These are phyloP conservation scores for Tolypocladium inflatum DNA, from an alignment of 2,329 filamentous ascomycete genomes.

Conservation along the genomic window DNA sequence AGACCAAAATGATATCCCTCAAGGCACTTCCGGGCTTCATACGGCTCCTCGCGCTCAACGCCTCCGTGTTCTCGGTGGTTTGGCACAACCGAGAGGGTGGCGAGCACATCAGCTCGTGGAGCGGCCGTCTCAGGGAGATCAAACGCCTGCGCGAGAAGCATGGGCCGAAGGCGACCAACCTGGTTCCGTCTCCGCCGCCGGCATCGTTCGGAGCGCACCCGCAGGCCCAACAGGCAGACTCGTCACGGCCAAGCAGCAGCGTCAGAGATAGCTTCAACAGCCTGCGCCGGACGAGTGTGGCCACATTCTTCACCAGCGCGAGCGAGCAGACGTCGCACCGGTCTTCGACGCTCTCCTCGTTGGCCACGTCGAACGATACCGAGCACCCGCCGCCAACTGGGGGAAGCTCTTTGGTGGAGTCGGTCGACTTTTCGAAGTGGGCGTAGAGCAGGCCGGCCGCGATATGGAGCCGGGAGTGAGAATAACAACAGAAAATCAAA, in stretches of 20 bases:
- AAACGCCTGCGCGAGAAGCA: slow-evolving; percentile 67
- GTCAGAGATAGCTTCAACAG: slow-evolving; percentile 53
- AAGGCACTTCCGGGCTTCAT: slow-evolving; percentile 78
- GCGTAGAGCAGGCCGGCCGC: slow-evolving; percentile 12
- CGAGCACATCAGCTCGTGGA: slow-evolving; percentile 84
- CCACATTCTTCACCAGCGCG: slow-evolving; percentile 51
- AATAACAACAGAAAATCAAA: not conserved
- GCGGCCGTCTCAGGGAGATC: slow-evolving; percentile 77
- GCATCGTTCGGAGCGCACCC: slow-evolving; percentile 19
- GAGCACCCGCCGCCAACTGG: slow-evolving; percentile 30
- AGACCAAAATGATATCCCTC: slow-evolving; percentile 80
- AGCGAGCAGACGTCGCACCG: slow-evolving; percentile 49
- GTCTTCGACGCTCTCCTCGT: slow-evolving; percentile 46
- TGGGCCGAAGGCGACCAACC: slow-evolving; percentile 28
- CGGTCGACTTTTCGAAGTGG: slow-evolving; percentile 30
- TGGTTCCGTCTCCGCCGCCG: slow-evolving; percentile 17
- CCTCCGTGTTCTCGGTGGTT: slow-evolving; percentile 87
- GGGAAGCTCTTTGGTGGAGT: slow-evolving; percentile 22
- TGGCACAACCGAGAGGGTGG: slow-evolving; percentile 70
- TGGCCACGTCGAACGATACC: slow-evolving; percentile 43
- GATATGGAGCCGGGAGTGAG: not conserved
- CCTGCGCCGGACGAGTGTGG: slow-evolving; percentile 53
- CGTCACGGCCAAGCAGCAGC: slow-evolving; percentile 10
- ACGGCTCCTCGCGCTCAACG: slow-evolving; percentile 81
- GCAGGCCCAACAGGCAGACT: slow-evolving; percentile 7